Conservation (phyloP, 495 filamentous ascomycete genomes). For the Hypoxylon perforatum region DNA sequence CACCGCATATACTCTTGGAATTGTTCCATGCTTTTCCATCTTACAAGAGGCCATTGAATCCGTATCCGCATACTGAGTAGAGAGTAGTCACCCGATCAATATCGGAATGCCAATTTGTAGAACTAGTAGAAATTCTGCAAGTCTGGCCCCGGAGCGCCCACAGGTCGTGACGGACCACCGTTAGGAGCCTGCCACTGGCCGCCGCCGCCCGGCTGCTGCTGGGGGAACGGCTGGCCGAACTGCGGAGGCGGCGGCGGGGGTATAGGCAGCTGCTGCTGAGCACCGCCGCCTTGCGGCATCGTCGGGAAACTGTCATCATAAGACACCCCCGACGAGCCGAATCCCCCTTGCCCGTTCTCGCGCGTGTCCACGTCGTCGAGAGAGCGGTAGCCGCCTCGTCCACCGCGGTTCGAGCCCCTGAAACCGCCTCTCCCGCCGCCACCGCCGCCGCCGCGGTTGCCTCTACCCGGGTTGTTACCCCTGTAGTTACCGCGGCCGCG, state of each 20-base stretch:
- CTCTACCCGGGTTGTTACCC: conserved; percentile 37
- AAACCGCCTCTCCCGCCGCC: conserved; percentile 27
- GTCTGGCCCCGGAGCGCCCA: conserved; percentile 35
- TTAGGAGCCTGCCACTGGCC: conserved; percentile 37
- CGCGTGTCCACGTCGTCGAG: conserved; percentile 58
- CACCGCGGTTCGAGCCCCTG: conserved; percentile 44
- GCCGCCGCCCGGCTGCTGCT: too few species aligned
- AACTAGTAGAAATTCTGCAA: conserved; percentile 43
- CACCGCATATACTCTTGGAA: too few species aligned
- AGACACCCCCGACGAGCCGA: conserved; percentile 47
- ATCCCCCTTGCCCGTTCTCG: conserved; percentile 47
- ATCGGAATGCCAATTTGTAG: neutral
- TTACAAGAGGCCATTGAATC: too few species aligned
- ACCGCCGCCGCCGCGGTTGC: conserved; percentile 37
- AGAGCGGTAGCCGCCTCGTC: conserved; percentile 59
- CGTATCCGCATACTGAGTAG: neutral
- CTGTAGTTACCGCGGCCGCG: conserved; percentile 53
- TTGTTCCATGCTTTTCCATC: too few species aligned
- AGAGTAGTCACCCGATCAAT: too few species aligned
- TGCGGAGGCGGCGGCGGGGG: conserved; percentile 30
- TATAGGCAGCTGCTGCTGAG: conserved; percentile 24
- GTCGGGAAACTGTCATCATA: conserved; percentile 54
- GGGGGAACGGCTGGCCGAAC: conserved; percentile 41
- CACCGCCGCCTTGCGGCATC: conserved; percentile 26
- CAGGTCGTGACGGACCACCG: conserved; percentile 3